Evolutionary conservation across 495 filamentous ascomycete species (phyloP).

Genomic region (Tuber indicum): DNA sequence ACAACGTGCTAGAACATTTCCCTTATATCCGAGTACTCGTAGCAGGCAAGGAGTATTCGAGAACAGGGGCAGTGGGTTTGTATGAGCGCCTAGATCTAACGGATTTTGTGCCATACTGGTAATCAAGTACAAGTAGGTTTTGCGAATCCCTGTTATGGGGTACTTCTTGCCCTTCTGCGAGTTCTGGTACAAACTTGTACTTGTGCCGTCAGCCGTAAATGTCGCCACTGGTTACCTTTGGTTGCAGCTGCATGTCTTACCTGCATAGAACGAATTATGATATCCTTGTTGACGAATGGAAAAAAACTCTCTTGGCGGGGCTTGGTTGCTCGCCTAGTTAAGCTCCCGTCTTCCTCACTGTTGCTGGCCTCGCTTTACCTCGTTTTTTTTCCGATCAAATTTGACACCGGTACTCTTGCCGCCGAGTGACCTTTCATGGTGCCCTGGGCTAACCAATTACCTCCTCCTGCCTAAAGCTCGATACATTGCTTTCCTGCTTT

Average conservation of each 20-base stretch:
- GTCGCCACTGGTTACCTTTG: background rate
- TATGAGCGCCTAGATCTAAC: too few relatives aligned
- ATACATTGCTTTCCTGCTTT: background rate
- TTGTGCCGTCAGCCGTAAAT: background rate
- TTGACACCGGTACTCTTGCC: background rate
- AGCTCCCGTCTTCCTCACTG: background rate
- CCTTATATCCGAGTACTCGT: too few relatives aligned
- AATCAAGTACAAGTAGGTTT: too few relatives aligned
- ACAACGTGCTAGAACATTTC: too few relatives aligned
- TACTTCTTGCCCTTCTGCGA: too few relatives aligned
- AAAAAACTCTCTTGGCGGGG: background rate
- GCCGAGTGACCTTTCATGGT: background rate
- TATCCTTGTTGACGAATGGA: background rate
- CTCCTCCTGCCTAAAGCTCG: background rate
- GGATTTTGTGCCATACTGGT: too few relatives aligned
- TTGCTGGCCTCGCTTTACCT: background rate
- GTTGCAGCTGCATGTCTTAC: background rate
- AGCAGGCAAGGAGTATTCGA: too few relatives aligned
- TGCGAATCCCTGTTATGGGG: too few relatives aligned
- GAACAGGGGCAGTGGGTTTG: too few relatives aligned
- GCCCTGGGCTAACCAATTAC: background rate
- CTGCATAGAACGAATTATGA: background rate
- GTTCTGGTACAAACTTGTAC: too few relatives aligned
- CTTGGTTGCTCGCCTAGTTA: background rate
- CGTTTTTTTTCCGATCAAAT: background rate